Conservation (phyloP, 805 yeast genomes). For the Teunomyces barrocoloradensis region DNA sequence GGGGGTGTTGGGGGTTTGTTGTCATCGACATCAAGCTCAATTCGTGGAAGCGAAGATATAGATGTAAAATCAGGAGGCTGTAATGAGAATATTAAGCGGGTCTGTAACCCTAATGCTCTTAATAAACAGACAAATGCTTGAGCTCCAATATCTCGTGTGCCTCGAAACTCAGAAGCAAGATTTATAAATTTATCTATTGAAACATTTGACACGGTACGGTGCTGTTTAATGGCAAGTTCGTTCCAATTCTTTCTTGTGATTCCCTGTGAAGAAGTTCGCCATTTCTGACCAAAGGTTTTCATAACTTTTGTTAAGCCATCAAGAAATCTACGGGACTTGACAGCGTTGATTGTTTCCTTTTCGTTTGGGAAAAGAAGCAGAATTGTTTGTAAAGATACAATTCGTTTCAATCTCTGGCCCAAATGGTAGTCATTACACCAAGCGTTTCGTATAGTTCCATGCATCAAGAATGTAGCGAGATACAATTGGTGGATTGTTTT, state of each 20-base stretch:
- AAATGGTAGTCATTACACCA: slow-evolving; percentile 65
- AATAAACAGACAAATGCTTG: slow-evolving; percentile 83
- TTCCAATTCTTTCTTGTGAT: slow-evolving; percentile 36
- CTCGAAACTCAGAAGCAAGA: slow-evolving; percentile 47
- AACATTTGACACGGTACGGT: slow-evolving; percentile 22
- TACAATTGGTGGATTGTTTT: slow-evolving; percentile 56
- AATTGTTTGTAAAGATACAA: slow-evolving; percentile 48
- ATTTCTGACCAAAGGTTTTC: slow-evolving; percentile 57
- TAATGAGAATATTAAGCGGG: slow-evolving; percentile 75
- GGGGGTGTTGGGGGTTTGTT: slow-evolving; percentile 8
- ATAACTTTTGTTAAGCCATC: slow-evolving; percentile 74
- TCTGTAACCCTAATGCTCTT: slow-evolving; percentile 66
- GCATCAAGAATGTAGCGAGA: slow-evolving; percentile 58
- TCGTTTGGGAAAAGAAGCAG: slow-evolving; percentile 38
- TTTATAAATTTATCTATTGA: slow-evolving; percentile 43
- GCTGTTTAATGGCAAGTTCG: slow-evolving; percentile 22
- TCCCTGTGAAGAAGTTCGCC: slow-evolving; percentile 46
- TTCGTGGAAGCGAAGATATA: slow-evolving; percentile 14
- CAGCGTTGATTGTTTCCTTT: slow-evolving; percentile 18
- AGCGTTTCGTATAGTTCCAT: slow-evolving; percentile 64
- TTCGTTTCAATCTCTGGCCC: slow-evolving; percentile 35
- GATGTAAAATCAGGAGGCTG: slow-evolving; percentile 86
- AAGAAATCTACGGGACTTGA: slow-evolving; percentile 63
- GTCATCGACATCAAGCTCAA: neutral
- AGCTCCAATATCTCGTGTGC: slow-evolving; percentile 76